Conservation (phyloP, 2,329 filamentous ascomycete species). For the Botrytis tulipae region DNA sequence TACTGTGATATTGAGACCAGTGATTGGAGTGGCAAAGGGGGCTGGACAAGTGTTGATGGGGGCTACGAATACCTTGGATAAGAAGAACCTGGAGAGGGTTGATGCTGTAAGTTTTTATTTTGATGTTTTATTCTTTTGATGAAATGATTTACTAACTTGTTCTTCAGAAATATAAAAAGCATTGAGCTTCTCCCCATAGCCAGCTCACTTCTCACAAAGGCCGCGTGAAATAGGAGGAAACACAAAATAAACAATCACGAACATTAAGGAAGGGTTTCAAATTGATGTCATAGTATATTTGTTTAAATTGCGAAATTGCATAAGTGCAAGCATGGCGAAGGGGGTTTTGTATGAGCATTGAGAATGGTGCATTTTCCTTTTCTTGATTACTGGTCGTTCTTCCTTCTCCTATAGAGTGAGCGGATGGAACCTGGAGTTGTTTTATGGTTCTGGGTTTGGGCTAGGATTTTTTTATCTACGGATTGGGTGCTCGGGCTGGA, state of each 20-base stretch:
- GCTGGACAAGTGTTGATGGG: conserved; percentile 88
- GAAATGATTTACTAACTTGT: neutral
- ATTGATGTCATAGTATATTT: neutral
- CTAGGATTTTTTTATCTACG: neutral
- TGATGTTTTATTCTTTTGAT: conserved; percentile 33
- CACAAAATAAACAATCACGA: neutral
- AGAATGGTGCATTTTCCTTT: neutral
- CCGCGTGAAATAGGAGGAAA: neutral
- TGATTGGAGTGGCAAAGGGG: conserved; percentile 85
- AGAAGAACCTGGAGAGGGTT: conserved; percentile 72
- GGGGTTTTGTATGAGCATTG: conserved; percentile 11
- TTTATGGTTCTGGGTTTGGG: neutral
- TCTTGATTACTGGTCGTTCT: neutral
- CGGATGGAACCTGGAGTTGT: neutral
- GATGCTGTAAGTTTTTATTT: conserved; percentile 74
- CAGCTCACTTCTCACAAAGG: neutral
- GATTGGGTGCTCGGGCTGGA: neutral
- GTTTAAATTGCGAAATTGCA: neutral
- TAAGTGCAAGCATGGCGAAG: conserved; percentile 5
- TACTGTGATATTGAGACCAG: conserved; percentile 88
- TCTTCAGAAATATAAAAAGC: conserved; percentile 41
- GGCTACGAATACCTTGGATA: conserved; percentile 88
- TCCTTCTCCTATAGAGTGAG: neutral
- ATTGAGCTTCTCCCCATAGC: conserved; percentile 28
- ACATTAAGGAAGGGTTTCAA: neutral